phyloP scores from a whole-genome alignment of 1,139 yeast species.

The Geotrichum candidum region DNA sequence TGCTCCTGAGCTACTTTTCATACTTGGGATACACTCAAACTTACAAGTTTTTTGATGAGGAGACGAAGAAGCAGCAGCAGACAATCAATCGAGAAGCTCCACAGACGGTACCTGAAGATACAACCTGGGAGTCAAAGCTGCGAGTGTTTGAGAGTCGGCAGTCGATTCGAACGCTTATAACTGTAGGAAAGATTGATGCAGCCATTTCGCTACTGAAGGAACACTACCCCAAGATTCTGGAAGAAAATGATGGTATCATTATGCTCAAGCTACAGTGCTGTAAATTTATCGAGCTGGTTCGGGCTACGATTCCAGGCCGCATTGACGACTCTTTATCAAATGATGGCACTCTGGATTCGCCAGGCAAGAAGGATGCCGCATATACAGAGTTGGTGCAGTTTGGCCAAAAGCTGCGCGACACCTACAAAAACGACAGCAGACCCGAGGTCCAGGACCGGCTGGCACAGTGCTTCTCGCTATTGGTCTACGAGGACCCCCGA shows the following conservation, averaged over 20 bases:
- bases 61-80: conserved; percentile 5
- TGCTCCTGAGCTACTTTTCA: conserved; percentile 63
- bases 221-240: conserved; percentile 45
- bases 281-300: conserved; percentile 44
- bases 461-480: conserved; percentile 43
- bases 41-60: conserved; percentile 54
- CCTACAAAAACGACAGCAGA: conserved; percentile 34
- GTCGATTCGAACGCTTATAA: conserved; percentile 43
- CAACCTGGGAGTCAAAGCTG: conserved; percentile 4
- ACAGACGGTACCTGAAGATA: background rate
- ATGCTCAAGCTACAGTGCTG: conserved; percentile 50
- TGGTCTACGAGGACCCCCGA: conserved; percentile 49
- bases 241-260: conserved; percentile 38
- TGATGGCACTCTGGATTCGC: conserved; percentile 7
- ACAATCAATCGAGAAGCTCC: conserved; percentile 3
- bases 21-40: conserved; percentile 71
- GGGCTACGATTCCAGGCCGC: conserved; percentile 11
- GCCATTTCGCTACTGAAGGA: conserved; percentile 42
- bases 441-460: conserved; percentile 33
- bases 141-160: conserved; percentile 39
- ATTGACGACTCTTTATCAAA: conserved; percentile 12
- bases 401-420: conserved; percentile 45
- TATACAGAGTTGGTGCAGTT: conserved; percentile 40
- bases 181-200: conserved; percentile 45
- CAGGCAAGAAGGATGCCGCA: conserved; percentile 19